Percentiles rank a stretch among this genome's conserved stretches.
Evolutionary conservation across 2,329 filamentous ascomycete genomes (phyloP).

Genomic region (Zelopaecilomyces penicillatus): DNA sequence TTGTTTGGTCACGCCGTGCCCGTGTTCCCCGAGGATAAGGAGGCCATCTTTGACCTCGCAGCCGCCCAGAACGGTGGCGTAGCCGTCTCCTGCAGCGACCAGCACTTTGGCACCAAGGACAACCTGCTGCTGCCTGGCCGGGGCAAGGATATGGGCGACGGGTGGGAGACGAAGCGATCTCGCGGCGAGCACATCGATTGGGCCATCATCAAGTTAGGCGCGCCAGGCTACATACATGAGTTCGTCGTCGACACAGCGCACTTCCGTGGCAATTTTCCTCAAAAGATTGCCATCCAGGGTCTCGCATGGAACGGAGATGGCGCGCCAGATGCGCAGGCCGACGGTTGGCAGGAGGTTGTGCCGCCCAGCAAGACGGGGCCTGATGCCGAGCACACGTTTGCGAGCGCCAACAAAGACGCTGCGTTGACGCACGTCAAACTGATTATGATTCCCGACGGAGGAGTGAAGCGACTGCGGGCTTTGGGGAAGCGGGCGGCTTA

Average conservation of each 20-base stretch:
- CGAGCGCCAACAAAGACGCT: slow-evolving; percentile 44
- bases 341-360: slow-evolving; percentile 59
- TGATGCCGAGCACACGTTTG: slow-evolving; percentile 64
- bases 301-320: slow-evolving; percentile 45
- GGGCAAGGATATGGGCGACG: slow-evolving; percentile 79
- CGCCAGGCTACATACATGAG: slow-evolving; percentile 53
- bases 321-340: slow-evolving; percentile 48
- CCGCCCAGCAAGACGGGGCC: slow-evolving; percentile 60
- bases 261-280: slow-evolving; percentile 77
- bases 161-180: slow-evolving; percentile 76
- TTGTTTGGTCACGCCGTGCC: slow-evolving; percentile 69
- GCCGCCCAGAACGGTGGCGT: slow-evolving; percentile 73
- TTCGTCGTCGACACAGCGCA: slow-evolving; percentile 73
- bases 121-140: slow-evolving; percentile 72
- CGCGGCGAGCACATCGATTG: slow-evolving; percentile 68
- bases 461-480: slow-evolving; percentile 72
- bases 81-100: slow-evolving; percentile 67
- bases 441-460: slow-evolving; percentile 87
- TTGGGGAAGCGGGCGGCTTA: slow-evolving; percentile 25
- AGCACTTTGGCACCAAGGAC: slow-evolving; percentile 76
- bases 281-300: slow-evolving; percentile 61
- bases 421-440: slow-evolving; percentile 78
- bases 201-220: slow-evolving; percentile 68
- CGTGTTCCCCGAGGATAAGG: slow-evolving; percentile 60
- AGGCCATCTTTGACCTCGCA: slow-evolving; percentile 64